Base-by-base conservation (phyloP, 805 yeast species). In the Candida namnaoensis region DNA sequence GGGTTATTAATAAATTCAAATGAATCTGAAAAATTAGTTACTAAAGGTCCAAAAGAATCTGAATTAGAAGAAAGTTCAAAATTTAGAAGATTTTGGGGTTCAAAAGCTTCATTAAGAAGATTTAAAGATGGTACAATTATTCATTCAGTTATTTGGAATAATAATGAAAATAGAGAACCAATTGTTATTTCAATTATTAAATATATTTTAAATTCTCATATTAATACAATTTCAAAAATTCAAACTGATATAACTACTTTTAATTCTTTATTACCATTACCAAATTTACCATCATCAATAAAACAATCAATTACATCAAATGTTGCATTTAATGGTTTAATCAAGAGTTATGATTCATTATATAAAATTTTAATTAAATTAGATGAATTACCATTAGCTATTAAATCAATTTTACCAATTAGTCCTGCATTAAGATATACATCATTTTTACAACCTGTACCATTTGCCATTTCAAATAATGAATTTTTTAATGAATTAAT, bases 111-210 rank as follows among this genome's bases (percentile, higher is more conserved):
- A 12, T 69, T 93, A 42, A 78, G 99, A 68, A 78, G 93, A 58
- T 93, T 91, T 66, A 88, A 86, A 56, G 96, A 93, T 62, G 97
- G 97, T 34, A 70, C 82, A 5, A 88, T 93, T 45, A 81, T 78
- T 47, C 95, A 93, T 62, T 85, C 95, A 58, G 95, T 93, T 42
- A 82, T 88, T 28, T 93, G 98, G 98, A 54, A 61, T 3, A 62
- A 67, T 5, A 65, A 74, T 5, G 66, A 75, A 6, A 61, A 74
- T 19, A 64, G 68, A 23, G 80, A 76, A 42, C 82, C 93, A 1
- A 71, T 88, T 6, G 77, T 80, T 12, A 59, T 78, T 5, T 69
- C 82, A 25, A 85, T 91, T 39, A 64, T 82, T 23, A 72, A 75
- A 46, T 84, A 78, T 52, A 68, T 80, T 12, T 65, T 88, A 40